These are phyloP conservation scores for Diaporthe vexans DNA, from an alignment of 2,329 filamentous ascomycete genomes.

Conservation along the genomic window DNA sequence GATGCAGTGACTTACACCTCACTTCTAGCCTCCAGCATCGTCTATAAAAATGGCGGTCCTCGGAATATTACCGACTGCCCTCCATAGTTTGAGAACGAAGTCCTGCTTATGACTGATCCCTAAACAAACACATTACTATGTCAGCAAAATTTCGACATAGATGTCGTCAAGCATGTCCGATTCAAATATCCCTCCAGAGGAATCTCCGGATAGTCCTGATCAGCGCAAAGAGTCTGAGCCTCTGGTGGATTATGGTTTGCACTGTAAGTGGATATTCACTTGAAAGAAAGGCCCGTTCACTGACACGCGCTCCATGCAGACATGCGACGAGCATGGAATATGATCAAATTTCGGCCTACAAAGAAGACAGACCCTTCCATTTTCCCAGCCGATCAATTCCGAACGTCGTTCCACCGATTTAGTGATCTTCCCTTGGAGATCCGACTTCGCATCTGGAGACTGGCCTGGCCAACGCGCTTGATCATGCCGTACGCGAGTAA, in stretches of 20 bases:
- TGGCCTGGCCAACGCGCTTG: neutral
- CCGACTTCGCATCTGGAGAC: neutral
- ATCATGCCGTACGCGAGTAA: neutral
- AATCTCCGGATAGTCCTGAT: neutral
- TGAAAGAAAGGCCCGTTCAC: too few species aligned
- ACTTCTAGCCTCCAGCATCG: neutral
- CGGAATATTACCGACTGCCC: neutral
- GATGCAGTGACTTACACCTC: neutral
- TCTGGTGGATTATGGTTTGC: neutral
- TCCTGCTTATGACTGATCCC: neutral
- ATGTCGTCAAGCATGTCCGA: neutral
- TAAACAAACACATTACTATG: neutral
- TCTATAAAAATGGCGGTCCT: neutral
- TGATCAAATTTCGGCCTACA: too few species aligned
- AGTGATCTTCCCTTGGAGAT: neutral
- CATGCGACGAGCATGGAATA: neutral
- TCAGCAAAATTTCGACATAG: neutral
- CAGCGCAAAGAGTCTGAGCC: neutral
- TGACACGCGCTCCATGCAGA: neutral
- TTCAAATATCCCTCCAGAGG: neutral
- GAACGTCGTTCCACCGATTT: neutral
- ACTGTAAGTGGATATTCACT: neutral
- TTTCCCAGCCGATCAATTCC: neutral
- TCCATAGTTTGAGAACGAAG: neutral
- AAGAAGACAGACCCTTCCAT: neutral